These are phyloP conservation scores for Coniochaeta prunicola DNA, from an alignment of 2,329 filamentous ascomycete species.

Conservation along the genomic window DNA sequence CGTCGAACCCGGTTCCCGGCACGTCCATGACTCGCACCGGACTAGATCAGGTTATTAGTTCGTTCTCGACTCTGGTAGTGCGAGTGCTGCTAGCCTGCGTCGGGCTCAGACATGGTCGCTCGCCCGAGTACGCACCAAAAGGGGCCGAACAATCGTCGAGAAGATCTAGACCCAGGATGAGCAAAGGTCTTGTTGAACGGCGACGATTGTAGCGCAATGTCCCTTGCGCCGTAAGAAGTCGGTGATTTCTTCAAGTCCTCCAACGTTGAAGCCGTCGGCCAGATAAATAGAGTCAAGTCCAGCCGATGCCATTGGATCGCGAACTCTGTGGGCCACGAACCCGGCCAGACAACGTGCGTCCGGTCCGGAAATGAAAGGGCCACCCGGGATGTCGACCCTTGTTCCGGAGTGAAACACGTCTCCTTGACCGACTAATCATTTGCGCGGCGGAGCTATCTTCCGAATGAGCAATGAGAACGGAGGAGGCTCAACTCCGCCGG, in stretches of 20 bases:
- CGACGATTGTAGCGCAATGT: too few relatives aligned
- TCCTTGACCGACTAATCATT: background rate
- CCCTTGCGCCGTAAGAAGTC: too few relatives aligned
- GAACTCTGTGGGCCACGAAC: background rate
- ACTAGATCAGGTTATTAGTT: background rate
- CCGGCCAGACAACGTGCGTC: background rate
- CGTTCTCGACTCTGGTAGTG: background rate
- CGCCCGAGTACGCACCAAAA: background rate
- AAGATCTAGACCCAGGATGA: too few relatives aligned
- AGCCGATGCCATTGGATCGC: background rate
- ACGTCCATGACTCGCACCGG: background rate
- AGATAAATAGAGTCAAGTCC: background rate
- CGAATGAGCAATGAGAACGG: too few relatives aligned
- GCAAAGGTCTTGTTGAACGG: too few relatives aligned
- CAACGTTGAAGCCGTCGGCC: background rate
- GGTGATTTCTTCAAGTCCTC: too few relatives aligned
- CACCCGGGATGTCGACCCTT: background rate
- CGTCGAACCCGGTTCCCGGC: background rate
- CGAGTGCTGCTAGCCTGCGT: background rate
- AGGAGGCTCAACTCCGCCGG: too few relatives aligned
- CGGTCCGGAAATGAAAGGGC: background rate
- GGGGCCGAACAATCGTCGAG: background rate
- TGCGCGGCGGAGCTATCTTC: background rate
- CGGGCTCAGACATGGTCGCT: background rate
- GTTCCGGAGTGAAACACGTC: background rate